A percentile compares a stretch with the other conserved stretches of the same genome.
Conservation (phyloP, 225 moss, liverwort and hornwort genomes). For the Asterella californica region DNA sequence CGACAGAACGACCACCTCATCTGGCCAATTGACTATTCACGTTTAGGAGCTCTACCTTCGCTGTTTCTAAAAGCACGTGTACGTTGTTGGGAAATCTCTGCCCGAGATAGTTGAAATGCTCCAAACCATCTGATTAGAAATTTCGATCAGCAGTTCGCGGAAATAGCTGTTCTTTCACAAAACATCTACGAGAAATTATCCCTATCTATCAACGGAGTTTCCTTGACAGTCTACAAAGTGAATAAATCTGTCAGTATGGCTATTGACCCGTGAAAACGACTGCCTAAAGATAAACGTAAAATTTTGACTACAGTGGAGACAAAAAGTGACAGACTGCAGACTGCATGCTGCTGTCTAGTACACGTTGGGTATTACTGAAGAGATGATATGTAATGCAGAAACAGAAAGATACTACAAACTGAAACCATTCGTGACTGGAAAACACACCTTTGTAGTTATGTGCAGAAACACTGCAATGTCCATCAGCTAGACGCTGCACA, state of each 20-base stretch:
- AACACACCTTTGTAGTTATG: slow-evolving; percentile 83
- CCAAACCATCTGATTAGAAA: slow-evolving; percentile 63
- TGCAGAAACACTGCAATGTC: slow-evolving; percentile 67
- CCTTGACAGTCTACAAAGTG: background rate
- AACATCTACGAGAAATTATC: background rate
- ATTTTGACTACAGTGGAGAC: background rate
- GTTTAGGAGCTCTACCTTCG: slow-evolving; percentile 52
- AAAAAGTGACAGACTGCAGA: background rate
- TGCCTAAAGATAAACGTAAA: background rate
- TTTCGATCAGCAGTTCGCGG: background rate
- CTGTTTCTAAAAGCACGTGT: slow-evolving; percentile 73
- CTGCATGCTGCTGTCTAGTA: background rate
- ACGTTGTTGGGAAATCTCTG: slow-evolving; percentile 83
- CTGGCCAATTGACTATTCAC: background rate
- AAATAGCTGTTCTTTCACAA: background rate
- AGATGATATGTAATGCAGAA: background rate
- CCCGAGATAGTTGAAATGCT: slow-evolving; percentile 73
- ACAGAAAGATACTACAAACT: background rate
- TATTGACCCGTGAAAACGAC: background rate
- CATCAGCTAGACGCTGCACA: slow-evolving; percentile 86
- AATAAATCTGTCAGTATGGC: background rate
- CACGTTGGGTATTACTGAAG: background rate
- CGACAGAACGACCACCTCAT: background rate
- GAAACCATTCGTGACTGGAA: background rate
- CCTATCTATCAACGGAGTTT: background rate